Conservation (phyloP, 2,329 filamentous ascomycete species). For the Lasiodiplodia gonubiensis region DNA sequence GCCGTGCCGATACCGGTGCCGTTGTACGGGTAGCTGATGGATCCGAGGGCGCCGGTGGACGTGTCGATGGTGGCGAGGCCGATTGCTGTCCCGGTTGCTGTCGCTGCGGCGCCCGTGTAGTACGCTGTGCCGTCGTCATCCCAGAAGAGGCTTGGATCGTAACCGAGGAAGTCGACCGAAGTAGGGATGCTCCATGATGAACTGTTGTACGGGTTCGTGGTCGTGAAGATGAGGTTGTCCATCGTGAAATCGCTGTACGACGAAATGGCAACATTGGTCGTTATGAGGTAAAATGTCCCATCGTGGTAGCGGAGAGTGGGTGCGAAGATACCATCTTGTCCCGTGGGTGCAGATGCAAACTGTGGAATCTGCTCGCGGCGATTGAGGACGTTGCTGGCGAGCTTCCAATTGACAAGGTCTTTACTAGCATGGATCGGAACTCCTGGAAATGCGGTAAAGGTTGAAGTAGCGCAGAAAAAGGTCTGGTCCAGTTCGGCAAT, state of each 20-base stretch:
- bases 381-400: conserved; percentile 37
- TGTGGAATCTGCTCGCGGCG: conserved; percentile 33
- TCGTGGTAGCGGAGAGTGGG: conserved; percentile 33
- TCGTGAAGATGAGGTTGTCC: conserved; percentile 55
- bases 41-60: background rate
- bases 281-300: conserved; percentile 34
- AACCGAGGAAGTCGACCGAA: conserved; percentile 56
- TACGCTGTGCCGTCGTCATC: conserved; percentile 31
- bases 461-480: conserved; percentile 60
- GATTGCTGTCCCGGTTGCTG: conserved; percentile 38
- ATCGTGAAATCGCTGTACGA: conserved; percentile 42
- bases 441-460: conserved; percentile 60
- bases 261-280: conserved; percentile 38
- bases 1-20: conserved; percentile 41
- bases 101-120: conserved; percentile 34
- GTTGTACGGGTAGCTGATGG: conserved; percentile 41
- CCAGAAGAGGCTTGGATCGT: conserved; percentile 56
- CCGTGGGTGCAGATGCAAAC: conserved; percentile 37
- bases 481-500: conserved; percentile 43
- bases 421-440: conserved; percentile 60
- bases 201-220: conserved; percentile 50
- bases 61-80: conserved; percentile 31
- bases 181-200: conserved; percentile 56
- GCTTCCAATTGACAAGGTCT: conserved; percentile 58
- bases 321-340: conserved; percentile 36